phyloP scores from a whole-genome alignment of 2,329 filamentous ascomycete species.

The Cercospora nicotianae region DNA sequence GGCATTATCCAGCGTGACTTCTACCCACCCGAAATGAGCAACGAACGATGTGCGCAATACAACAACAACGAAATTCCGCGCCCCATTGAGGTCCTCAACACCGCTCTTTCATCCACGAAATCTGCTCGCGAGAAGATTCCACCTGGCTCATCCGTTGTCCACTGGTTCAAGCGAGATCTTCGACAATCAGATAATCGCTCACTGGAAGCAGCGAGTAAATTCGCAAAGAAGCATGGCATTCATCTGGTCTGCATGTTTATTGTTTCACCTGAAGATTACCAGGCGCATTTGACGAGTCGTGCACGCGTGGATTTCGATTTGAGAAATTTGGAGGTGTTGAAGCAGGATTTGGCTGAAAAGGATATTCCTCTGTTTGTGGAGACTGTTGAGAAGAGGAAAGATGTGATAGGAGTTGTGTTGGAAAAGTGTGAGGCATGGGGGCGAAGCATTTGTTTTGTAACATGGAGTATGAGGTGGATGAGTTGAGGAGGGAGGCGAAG shows the following conservation, averaged over 20 bases:
- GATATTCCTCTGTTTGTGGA: conserved; percentile 79
- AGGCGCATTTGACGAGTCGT: conserved; percentile 73
- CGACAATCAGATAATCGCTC: conserved; percentile 72
- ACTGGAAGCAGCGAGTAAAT: conserved; percentile 64
- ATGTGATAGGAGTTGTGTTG: conserved; percentile 61
- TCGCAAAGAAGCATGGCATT: conserved; percentile 66
- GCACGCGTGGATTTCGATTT: conserved; percentile 78
- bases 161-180: conserved; percentile 90
- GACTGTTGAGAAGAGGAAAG: conserved; percentile 65
- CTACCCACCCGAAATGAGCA: conserved; percentile 86
- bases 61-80: conserved; percentile 66
- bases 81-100: conserved; percentile 68
- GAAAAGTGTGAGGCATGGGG: conserved; percentile 70
- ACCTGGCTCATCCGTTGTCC: conserved; percentile 66
- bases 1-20: conserved; percentile 57
- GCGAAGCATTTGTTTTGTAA: conserved; percentile 77
- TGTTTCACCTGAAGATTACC: conserved; percentile 78
- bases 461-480: conserved; percentile 89
- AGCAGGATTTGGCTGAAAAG: conserved; percentile 64
- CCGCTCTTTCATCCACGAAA: conserved; percentile 62
- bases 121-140: conserved; percentile 53
- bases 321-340: conserved; percentile 66
- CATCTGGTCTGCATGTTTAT: conserved; percentile 77
- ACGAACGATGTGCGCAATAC: conserved; percentile 73
- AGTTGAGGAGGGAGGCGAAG: conserved; percentile 72